Evolutionary conservation across 75 land plant genomes (phyloP), one percentile per base, ranked within the genome.

Genomic region (Ceratopteris richardii): DNA sequence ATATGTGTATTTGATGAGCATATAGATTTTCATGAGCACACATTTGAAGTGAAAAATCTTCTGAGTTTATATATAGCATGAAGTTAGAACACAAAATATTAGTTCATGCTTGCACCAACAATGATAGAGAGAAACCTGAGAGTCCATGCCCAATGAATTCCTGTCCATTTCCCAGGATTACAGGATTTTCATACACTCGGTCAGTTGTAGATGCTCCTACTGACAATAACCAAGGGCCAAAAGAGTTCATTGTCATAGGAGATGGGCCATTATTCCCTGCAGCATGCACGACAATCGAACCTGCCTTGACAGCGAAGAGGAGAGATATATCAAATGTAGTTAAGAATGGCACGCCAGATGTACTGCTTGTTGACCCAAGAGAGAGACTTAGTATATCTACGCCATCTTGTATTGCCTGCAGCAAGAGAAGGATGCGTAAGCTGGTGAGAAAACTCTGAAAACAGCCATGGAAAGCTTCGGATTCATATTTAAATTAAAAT

Each of bases 371-470:
- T 22, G 75, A 63, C 7, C 75, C 75, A 5, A 72, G 59, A 13
- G 75, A 72, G 24, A 72, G 58, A 55, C 75, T 72, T 41, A 72
- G 50, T 10, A 66, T 42, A 40, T 72, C 39, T 47, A 72, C 75
- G 18, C 75, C 75, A 44, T 72, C 75, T 57, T 66, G 64, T 26
- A 66, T 61, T 11, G 75, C 75, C 75, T 72, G 70, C 14, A 57
- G 17, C 59, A 29, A 28, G 16, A 27, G 26, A 11, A 51, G 10
- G 53, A 17, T 7, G 53, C 10, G 53, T 10, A 18, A 19, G 23
- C 23, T 7, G 12, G 31, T 7, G 30, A 16, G 64, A 28, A n/a
- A n/a, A n/a, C n/a, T n/a, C n/a, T n/a, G n/a, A n/a, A n/a, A n/a
- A n/a, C n/a, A n/a, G n/a, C n/a, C n/a, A n/a, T n/a, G n/a, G n/a